Base-by-base conservation (phyloP, 2,329 filamentous ascomycete genomes). In the Metarhizium humberi region DNA sequence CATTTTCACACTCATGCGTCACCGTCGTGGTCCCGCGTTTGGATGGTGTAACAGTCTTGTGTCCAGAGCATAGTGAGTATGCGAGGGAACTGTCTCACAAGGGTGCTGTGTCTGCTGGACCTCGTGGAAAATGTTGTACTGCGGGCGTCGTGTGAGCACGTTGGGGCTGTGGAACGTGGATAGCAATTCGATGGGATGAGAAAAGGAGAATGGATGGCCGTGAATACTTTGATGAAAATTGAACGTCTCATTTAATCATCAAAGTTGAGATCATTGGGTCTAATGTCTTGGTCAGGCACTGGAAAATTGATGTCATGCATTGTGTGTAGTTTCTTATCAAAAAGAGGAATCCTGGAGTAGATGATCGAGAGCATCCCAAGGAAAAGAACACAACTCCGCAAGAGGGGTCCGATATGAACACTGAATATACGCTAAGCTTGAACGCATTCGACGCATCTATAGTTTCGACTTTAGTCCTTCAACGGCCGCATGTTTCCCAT, bases 401-500 rank as follows among this genome's bases (percentile, higher is more conserved):
- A 14, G 38, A 40, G 14, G 38, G 38, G 32, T 1, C 32, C 6
- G 34, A 8, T 36, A 25, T 3, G 34, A 36, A 11, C 13, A 36
- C 13, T 36, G 34, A 36, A 36, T 36, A 36, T 8, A 36, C 34
- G 34, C 34, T 10, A 13, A 36, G 6, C 11, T 11, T 14, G 2
- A 14, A 10, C 45, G 13, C 4, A 14, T 18, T 16, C 25, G 20
- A 7, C 13, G 3, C 25, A 11, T 30, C 60, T 67, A 82, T 55
- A 84, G 62, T 67, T 81, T 83, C 4, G 79, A 71, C 69, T 80
- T 82, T 16, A 75, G 69, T 61, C 72, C 75, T n/a, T 80, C 78
- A 29, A 77, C 72, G 25, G 71, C 71, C 46, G 64, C 65, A 58
- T 79, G 76, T 46, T 63, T 64, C 5, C 62, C 65, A 3, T 73